Evolutionary conservation across 106 monocot genomes (phyloP).

Genomic region (Dendrobium chrysotoxum): DNA sequence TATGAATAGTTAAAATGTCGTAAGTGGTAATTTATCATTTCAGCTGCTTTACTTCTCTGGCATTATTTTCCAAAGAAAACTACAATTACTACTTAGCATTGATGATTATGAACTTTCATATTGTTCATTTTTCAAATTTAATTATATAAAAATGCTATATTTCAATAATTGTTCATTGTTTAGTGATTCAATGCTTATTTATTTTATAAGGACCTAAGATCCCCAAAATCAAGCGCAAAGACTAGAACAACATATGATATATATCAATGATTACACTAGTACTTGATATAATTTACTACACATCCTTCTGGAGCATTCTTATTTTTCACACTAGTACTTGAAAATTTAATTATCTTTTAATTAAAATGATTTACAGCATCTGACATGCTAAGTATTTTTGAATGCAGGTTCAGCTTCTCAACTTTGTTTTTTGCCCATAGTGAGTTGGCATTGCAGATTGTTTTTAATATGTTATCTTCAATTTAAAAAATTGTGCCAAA

Average conservation of each 20-base stretch:
- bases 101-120: neutral
- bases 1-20: neutral
- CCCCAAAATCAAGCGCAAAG: too few species aligned
- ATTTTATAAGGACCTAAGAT: too few species aligned
- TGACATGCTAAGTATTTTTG: neutral
- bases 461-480: neutral
- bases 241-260: too few species aligned
- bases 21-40: neutral
- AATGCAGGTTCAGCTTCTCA: conserved; percentile 80
- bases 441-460: conserved; percentile 30
- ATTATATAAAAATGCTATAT: neutral
- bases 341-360: neutral
- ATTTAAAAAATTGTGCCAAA: neutral
- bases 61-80: neutral
- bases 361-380: neutral
- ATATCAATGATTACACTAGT: too few species aligned
- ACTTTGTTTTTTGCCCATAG: conserved; percentile 82
- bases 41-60: neutral
- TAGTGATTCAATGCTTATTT: too few species aligned
- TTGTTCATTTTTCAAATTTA: neutral
- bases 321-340: neutral
- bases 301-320: neutral
- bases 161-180: too few species aligned
- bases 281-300: neutral
- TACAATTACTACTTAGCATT: neutral